These are phyloP conservation scores for Fraxinus greggii DNA, from an alignment of 305 asterid genomes.

Conservation along the genomic window DNA sequence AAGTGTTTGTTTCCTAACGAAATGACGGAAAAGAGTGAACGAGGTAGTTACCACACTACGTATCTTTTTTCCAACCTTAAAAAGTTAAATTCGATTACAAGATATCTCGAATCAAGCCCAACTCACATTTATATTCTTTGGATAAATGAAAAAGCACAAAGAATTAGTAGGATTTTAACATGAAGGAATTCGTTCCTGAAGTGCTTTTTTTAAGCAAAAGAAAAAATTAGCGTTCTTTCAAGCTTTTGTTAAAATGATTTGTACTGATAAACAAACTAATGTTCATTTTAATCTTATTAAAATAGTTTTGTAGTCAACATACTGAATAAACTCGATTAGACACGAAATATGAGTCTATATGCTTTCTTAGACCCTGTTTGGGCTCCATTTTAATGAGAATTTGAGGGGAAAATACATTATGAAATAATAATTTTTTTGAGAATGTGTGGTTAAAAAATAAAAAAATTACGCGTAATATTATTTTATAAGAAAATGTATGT, in stretches of 20 bases:
- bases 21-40: background rate
- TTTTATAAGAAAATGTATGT: too few relatives aligned
- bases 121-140: background rate
- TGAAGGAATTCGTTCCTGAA: background rate
- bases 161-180: background rate
- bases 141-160: background rate
- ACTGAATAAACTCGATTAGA: background rate
- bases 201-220: background rate
- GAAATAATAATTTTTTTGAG: too few relatives aligned
- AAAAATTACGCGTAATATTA: too few relatives aligned
- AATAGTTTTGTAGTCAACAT: background rate
- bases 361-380: background rate
- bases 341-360: background rate
- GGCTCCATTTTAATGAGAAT: too few relatives aligned
- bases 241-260: background rate
- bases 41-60: background rate
- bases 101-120: background rate
- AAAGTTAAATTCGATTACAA: background rate
- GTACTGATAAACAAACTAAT: background rate
- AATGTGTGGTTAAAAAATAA: too few relatives aligned
- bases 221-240: background rate
- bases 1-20: background rate
- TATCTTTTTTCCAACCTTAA: background rate
- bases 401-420: too few relatives aligned
- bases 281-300: background rate